Conservation (phyloP, 176 grass and related monocot genomes). For the Triticum turgidum region DNA sequence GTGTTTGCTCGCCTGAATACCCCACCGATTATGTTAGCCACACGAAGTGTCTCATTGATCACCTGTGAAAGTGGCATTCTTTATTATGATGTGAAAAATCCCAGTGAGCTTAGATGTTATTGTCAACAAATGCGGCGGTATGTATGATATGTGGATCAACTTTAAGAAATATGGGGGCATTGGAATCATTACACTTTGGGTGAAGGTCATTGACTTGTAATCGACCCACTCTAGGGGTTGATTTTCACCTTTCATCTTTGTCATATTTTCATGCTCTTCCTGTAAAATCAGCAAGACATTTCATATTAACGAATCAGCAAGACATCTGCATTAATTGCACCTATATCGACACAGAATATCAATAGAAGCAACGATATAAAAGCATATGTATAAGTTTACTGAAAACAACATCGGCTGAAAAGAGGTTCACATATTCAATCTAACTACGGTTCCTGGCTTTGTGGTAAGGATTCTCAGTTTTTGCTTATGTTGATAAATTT, state of each 20-base stretch:
- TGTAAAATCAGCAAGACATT: slow-evolving; percentile 44
- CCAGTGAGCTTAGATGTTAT: neutral
- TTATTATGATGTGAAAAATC: neutral
- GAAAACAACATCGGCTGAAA: neutral
- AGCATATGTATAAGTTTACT: neutral
- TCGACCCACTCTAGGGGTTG: slow-evolving; percentile 64
- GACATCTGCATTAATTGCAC: neutral
- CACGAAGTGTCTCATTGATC: slow-evolving; percentile 91
- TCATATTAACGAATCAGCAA: slow-evolving; percentile 14
- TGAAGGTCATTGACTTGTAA: slow-evolving; percentile 99
- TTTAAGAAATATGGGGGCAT: neutral
- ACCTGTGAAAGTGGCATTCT: slow-evolving; percentile 51
- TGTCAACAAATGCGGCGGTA: neutral
- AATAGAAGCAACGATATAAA: no score
- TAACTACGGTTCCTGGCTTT: neutral
- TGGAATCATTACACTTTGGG: slow-evolving; percentile 71
- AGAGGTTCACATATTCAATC: neutral
- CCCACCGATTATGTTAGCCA: slow-evolving; percentile 94
- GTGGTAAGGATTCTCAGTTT: neutral
- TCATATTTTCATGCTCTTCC: slow-evolving; percentile 87
- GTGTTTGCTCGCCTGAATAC: slow-evolving; percentile 86
- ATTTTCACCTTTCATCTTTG: slow-evolving; percentile 43
- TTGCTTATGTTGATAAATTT: neutral
- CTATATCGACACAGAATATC: neutral
- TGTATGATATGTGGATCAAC: slow-evolving; percentile 1